Base-by-base conservation (phyloP, 805 yeast species). In the Lachancea sp. region DNA sequence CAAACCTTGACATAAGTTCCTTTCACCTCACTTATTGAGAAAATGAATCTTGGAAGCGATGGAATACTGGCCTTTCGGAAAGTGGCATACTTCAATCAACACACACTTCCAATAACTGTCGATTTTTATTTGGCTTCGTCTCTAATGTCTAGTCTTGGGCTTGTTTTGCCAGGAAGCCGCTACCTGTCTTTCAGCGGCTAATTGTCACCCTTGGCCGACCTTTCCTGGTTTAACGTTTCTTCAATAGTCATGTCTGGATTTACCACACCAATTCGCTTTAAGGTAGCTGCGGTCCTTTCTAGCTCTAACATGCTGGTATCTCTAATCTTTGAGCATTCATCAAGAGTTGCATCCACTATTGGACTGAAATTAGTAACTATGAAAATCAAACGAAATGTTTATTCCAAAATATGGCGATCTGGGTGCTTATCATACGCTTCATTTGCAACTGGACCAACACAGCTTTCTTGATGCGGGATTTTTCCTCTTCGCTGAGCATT, bases 391-490 rank as follows among this genome's bases (percentile, higher is more conserved):
- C 17, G 13, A n/a, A 22, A 23, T 5, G 4, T 6, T 21, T 17
- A 23, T 34, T 7, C 8, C 22, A n/a, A n/a, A n/a, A n/a, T n/a
- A n/a, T n/a, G n/a, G n/a, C n/a, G n/a, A n/a, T n/a, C n/a, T n/a
- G n/a, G n/a, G n/a, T n/a, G n/a, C n/a, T n/a, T n/a, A n/a, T n/a
- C 56, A 48, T 50, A 52, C 56, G 41, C 22, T 40, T 46, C 17
- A 37, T 41, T 23, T 45, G 46, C 35, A 51, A 34, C 13, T 33
- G 39, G 13, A 35, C 33, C 5, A 51, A 16, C 8, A 51, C 41
- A 16, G 44, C 40, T 15, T 22, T 22, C 39, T 45, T 51, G 24
- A 43, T 29, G 28, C 37, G 40, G 5, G 26, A 38, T 33, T 42
- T 45, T 16, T 45, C 43, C 20, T 41, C 42, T 16, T 42, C 45